Evolutionary conservation across 805 yeast genomes (phyloP).

Genomic region (Pichia paraexigua): DNA sequence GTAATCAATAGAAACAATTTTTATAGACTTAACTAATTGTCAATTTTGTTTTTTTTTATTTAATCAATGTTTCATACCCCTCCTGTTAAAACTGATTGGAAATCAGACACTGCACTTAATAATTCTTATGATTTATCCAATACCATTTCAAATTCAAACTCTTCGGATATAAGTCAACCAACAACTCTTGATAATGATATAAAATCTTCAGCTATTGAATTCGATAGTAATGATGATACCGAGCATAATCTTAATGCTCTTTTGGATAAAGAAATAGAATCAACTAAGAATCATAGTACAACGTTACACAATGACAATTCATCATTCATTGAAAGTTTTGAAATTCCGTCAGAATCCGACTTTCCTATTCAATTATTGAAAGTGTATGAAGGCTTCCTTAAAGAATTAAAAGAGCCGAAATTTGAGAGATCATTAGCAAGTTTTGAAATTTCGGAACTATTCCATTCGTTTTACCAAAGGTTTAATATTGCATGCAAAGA

Average conservation of each 20-base stretch:
- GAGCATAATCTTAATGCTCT: conserved; percentile 1
- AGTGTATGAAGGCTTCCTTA: conserved; percentile 23
- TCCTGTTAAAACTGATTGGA: conserved; percentile 27
- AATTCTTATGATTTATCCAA: conserved; percentile 17
- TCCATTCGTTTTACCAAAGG: conserved; percentile 27
- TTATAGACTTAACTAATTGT: neutral
- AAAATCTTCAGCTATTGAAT: neutral
- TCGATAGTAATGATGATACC: neutral
- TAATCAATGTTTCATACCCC: conserved; percentile 28
- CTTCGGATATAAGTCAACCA: neutral
- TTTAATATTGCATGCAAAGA: conserved; percentile 18
- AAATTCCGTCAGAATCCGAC: conserved; percentile 16
- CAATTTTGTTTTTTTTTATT: neutral
- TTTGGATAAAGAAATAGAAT: neutral
- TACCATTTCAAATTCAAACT: neutral
- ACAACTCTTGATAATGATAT: neutral
- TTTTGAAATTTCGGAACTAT: conserved; percentile 28
- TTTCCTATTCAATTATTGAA: conserved; percentile 21
- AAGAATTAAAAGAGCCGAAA: conserved; percentile 28
- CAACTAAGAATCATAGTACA: neutral
- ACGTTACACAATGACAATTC: conserved; percentile 3
- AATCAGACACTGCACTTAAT: conserved; percentile 17
- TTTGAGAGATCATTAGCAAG: conserved; percentile 30
- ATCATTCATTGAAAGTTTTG: conserved; percentile 13
- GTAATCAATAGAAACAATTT: neutral